Evolutionary conservation across 106 monocot species (phyloP), one percentile per base, ranked within the genome.

Genomic region (Acanthochlamys bracteata): DNA sequence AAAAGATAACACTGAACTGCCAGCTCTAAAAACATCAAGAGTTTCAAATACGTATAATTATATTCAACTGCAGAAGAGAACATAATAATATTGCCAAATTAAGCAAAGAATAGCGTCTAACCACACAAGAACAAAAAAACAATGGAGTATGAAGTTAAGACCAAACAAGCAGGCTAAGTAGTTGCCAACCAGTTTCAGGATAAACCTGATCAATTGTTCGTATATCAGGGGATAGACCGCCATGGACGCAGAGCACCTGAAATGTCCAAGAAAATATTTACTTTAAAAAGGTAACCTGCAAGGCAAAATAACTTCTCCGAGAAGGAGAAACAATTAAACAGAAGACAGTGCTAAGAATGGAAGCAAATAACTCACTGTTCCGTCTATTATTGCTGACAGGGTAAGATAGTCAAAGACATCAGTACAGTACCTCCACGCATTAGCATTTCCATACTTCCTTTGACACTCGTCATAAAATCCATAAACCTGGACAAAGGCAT

Each of bases 381-480:
- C 95, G 80, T 95, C 86, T 66, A 95, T 95, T 40, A 95, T 95
- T 55, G 95, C 95, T 52, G 95, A 95, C 47, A 95, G 72, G 20
- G 95, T 95, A 46, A 95, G 84, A 66, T 84, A 95, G 67, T 95
- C 95, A 72, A 95, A 95, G 73, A 95, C 95, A 78, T 95, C 95
- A 23, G 95, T 95, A 72, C 95, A 95, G 59, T 94, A 94, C 68
- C 94, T 80, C 94, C 89, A 94, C 41, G 94, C 90, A 75, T 94
- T 94, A 33, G 94, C 94, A 80, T 94, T 94, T 66, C 94, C 94
- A 78, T 94, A 94, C 66, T 94, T 94, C 62, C 94, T 81, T 73
- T 94, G 94, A 63, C 94, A 94, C 61, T 94, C 94, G 69, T 94
- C 94, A 79, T 94, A 94, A 74, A 94, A 94, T 25, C 94, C 94